phyloP scores from a whole-genome alignment of 169 alveolate species.

The Ichthyophthirius multifiliis region DNA sequence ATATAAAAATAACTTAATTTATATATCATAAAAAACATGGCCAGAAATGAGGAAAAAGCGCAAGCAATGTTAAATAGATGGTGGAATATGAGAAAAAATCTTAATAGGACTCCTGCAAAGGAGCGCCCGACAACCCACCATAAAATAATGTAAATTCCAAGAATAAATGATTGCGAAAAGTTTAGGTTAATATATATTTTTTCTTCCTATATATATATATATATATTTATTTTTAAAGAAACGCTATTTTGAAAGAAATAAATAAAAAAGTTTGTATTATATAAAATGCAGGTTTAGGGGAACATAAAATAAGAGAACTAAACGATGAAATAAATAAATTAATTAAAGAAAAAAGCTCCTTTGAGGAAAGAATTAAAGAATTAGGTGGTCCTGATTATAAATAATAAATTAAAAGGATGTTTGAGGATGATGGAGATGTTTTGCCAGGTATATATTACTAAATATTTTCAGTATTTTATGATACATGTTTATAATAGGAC shows the following conservation, averaged over 20 bases:
- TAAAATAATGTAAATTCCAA: conserved; percentile 38
- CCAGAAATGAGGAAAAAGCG: conserved; percentile 80
- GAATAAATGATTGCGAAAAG: conserved; percentile 48
- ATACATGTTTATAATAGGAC: conserved; percentile 45
- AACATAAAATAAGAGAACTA: conserved; percentile 90
- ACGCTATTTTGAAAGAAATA: conserved; percentile 76
- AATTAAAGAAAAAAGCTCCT: conserved; percentile 83
- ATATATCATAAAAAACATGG: conserved; percentile 33
- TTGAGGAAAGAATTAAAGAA: conserved; percentile 93
- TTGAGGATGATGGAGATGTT: conserved; percentile 69
- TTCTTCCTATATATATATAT: no score
- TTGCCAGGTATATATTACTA: conserved; percentile 35
- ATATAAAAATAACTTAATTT: not conserved
- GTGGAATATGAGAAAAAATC: conserved; percentile 65
- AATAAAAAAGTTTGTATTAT: conserved; percentile 86
- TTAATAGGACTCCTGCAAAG: conserved; percentile 48
- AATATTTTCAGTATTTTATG: not conserved
- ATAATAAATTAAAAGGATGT: conserved; percentile 44
- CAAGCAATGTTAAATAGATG: conserved; percentile 81
- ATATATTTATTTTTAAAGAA: conserved; percentile 7
- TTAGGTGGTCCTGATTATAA: conserved; percentile 90
- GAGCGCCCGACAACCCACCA: conserved; percentile 50
- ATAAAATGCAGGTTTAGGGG: conserved; percentile 93
- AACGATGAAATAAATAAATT: conserved; percentile 94
- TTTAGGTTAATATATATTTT: conserved; percentile 41